These are phyloP conservation scores for Talaromyces sp. DNA, from an alignment of 2,329 filamentous ascomycete genomes.

Conservation along the genomic window DNA sequence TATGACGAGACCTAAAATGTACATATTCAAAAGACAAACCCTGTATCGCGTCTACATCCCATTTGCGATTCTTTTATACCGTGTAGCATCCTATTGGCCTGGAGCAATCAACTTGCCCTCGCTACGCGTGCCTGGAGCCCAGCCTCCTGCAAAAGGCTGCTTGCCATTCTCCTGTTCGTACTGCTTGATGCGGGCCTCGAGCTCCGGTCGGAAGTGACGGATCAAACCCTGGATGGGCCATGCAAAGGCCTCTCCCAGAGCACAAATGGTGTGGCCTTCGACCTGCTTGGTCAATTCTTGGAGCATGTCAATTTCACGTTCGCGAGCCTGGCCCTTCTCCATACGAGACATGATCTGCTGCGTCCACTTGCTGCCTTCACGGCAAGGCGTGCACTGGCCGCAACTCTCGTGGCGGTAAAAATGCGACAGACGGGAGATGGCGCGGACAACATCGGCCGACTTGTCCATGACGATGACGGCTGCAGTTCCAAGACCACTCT, in stretches of 20 bases:
- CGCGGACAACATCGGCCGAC: conserved; percentile 89
- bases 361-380: conserved; percentile 98
- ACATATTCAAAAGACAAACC: conserved; percentile 7
- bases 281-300: conserved; percentile 99
- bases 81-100: conserved; percentile 65
- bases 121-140: conserved; percentile 67
- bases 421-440: conserved; percentile 85
- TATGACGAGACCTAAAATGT: conserved; percentile 12
- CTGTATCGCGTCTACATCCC: conserved; percentile 10
- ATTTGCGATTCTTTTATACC: conserved; percentile 5
- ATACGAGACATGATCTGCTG: conserved; percentile 98
- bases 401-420: conserved; percentile 99
- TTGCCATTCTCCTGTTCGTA: conserved; percentile 65
- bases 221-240: conserved; percentile 99
- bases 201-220: conserved; percentile 92
- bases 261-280: conserved; percentile 98
- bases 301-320: conserved; percentile 97
- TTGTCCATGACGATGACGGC: conserved; percentile 99
- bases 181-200: conserved; percentile 83
- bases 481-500: conserved; percentile 93
- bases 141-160: conserved; percentile 75
- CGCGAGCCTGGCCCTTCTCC: conserved; percentile 80
- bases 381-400: conserved; percentile 98
- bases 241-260: conserved; percentile 93
- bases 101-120: conserved; percentile 83